These are phyloP conservation scores for Musa schizocarpa DNA, from an alignment of 176 grass and related monocot genomes.

Conservation along the genomic window DNA sequence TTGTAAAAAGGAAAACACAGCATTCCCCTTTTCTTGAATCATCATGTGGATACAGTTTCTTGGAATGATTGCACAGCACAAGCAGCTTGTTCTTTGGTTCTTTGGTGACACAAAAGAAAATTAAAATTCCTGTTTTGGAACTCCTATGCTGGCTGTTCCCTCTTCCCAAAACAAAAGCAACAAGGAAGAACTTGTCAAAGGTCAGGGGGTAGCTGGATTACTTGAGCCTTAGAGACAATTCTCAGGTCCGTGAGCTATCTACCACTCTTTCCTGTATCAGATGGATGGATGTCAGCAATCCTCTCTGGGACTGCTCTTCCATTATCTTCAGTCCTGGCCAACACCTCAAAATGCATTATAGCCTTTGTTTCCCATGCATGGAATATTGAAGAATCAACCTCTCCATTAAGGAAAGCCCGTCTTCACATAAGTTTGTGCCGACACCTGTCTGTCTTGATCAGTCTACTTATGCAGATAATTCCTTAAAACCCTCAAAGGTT, in stretches of 20 bases:
- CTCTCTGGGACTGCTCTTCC: slow-evolving; percentile 65
- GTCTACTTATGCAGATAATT: slow-evolving; percentile 52
- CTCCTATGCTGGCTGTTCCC: background rate
- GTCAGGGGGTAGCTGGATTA: slow-evolving; percentile 29
- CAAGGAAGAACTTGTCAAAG: slow-evolving; percentile 27
- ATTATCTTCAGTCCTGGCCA: slow-evolving; percentile 55
- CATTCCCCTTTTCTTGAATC: background rate
- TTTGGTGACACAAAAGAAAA: background rate
- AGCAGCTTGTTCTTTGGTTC: background rate
- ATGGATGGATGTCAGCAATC: slow-evolving; percentile 55
- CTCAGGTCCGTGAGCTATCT: slow-evolving; percentile 35
- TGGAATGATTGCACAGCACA: background rate
- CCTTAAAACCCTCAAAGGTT: slow-evolving; percentile 55
- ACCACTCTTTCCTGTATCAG: slow-evolving; percentile 27
- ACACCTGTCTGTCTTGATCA: slow-evolving; percentile 39
- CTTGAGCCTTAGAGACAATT: slow-evolving; percentile 48
- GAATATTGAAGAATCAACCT: slow-evolving; percentile 44
- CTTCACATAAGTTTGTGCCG: slow-evolving; percentile 79
- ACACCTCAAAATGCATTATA: slow-evolving; percentile 64
- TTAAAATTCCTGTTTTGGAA: background rate
- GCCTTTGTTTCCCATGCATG: slow-evolving; percentile 59
- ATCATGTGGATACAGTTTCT: too few species aligned
- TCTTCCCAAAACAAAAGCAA: background rate
- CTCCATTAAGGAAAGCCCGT: slow-evolving; percentile 54
- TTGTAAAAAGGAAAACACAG: too few species aligned